Percentiles rank a stretch among this genome's conserved stretches.
Conservation (phyloP, 805 yeast species). For the Candida berthetii region DNA sequence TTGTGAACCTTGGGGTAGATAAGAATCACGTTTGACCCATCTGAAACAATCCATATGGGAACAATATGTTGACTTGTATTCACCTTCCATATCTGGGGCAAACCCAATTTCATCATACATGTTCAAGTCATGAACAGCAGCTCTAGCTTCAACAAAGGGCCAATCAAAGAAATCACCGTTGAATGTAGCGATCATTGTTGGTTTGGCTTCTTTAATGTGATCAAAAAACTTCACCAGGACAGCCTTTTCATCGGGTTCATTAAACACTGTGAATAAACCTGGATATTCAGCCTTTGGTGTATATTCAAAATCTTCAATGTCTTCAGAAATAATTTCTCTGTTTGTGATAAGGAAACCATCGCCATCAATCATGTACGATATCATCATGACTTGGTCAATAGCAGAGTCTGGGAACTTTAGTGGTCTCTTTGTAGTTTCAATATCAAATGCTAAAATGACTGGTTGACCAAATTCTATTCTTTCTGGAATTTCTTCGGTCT, state of each 20-base stretch:
- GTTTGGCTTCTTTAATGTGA: slow-evolving; percentile 80
- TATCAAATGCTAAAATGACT: slow-evolving; percentile 93
- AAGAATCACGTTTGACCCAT: slow-evolving; percentile 98
- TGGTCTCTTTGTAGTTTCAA: slow-evolving; percentile 96
- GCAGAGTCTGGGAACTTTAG: slow-evolving; percentile 91
- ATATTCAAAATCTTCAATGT: slow-evolving; percentile 94
- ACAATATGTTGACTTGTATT: slow-evolving; percentile 88
- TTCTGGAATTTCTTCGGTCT: slow-evolving; percentile 54
- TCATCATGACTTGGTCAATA: slow-evolving; percentile 96
- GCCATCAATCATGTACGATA: slow-evolving; percentile 98
- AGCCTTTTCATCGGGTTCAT: slow-evolving; percentile 80
- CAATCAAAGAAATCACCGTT: slow-evolving; percentile 99
- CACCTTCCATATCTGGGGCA: slow-evolving; percentile 82
- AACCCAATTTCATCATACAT: slow-evolving; percentile 95
- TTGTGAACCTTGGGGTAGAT: slow-evolving; percentile 96
- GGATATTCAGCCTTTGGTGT: slow-evolving; percentile 96
- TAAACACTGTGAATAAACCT: slow-evolving; percentile 84
- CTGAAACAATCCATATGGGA: slow-evolving; percentile 96
- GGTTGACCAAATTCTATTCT: slow-evolving; percentile 96
- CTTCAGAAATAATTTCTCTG: slow-evolving; percentile 88
- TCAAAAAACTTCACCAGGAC: slow-evolving; percentile 75
- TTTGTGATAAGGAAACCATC: slow-evolving; percentile 93
- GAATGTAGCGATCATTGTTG: slow-evolving; percentile 96
- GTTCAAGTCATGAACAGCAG: slow-evolving; percentile 75
- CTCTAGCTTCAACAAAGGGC: slow-evolving; percentile 94